Evolutionary conservation across 2,329 filamentous ascomycete species (phyloP).

Genomic region (Curvularia verruculosa): DNA sequence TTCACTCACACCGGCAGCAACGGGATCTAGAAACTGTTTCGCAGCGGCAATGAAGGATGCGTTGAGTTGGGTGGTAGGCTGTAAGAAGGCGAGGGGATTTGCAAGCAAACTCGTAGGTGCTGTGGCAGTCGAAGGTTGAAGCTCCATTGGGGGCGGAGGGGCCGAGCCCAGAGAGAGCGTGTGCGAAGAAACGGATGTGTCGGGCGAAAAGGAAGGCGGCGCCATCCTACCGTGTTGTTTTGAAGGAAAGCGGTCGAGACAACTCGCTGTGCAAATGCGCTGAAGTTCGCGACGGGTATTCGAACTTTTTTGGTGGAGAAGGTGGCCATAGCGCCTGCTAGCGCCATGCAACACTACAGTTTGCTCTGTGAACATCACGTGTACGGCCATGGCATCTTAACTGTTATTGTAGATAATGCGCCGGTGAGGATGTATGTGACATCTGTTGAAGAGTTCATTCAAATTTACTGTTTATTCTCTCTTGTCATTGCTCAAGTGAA

Average conservation of each 20-base stretch:
- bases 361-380: background rate
- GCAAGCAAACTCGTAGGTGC: slow-evolving; percentile 65
- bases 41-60: slow-evolving; percentile 73
- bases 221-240: slow-evolving; percentile 35
- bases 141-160: slow-evolving; percentile 46
- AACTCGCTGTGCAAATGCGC: slow-evolving; percentile 2
- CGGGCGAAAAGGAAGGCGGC: slow-evolving; percentile 44
- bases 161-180: slow-evolving; percentile 48
- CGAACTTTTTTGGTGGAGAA: slow-evolving; percentile 23
- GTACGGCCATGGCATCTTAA: no score
- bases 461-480: no score
- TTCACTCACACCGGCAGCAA: slow-evolving; percentile 75
- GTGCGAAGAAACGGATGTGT: slow-evolving; percentile 49
- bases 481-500: background rate
- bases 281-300: slow-evolving; percentile 11
- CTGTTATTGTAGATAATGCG: background rate
- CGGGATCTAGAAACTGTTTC: slow-evolving; percentile 79
- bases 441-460: background rate
- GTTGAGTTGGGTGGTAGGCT: slow-evolving; percentile 70
- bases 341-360: background rate
- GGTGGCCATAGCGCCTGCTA: slow-evolving; percentile 14
- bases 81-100: slow-evolving; percentile 76
- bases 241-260: background rate
- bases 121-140: slow-evolving; percentile 42
- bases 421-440: background rate